phyloP scores from a whole-genome alignment of 768 basidiomycete genomes.

The Lactifluus hygrophoroides region DNA sequence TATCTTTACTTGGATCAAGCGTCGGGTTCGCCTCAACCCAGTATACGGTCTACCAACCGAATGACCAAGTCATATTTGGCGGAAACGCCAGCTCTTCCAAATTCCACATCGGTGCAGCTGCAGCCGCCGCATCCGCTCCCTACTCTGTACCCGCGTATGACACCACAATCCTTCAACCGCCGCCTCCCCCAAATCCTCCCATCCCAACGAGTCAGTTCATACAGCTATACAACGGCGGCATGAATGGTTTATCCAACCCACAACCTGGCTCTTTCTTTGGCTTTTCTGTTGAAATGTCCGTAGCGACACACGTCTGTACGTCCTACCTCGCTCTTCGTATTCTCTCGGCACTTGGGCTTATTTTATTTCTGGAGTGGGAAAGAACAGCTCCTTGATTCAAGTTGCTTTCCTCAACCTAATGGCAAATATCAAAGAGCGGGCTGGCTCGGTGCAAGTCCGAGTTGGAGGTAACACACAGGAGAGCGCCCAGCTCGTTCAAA shows the following conservation, averaged over 20 bases:
- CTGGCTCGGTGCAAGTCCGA: slow-evolving; percentile 54
- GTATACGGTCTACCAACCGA: slow-evolving; percentile 14
- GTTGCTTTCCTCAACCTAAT: slow-evolving; percentile 75
- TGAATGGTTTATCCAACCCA: slow-evolving; percentile 33
- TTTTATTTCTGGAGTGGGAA: slow-evolving; percentile 35
- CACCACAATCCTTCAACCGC: slow-evolving; percentile 40
- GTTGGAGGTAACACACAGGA: slow-evolving; percentile 82
- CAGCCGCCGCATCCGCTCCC: slow-evolving; percentile 36
- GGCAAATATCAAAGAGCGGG: slow-evolving; percentile 57
- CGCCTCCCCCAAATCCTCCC: slow-evolving; percentile 39
- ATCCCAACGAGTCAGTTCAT: slow-evolving; percentile 38
- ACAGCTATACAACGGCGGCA: slow-evolving; percentile 28
- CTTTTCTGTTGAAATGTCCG: slow-evolving; percentile 71
- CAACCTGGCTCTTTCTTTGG: slow-evolving; percentile 56
- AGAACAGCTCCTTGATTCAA: slow-evolving; percentile 44
- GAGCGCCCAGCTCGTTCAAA: slow-evolving; percentile 41
- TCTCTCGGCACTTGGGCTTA: background rate
- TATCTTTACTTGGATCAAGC: slow-evolving; percentile 5
- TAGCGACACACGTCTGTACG: slow-evolving; percentile 56
- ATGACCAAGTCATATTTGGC: slow-evolving; percentile 19
- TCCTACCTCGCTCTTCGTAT: slow-evolving; percentile 17
- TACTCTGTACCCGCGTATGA: slow-evolving; percentile 42
- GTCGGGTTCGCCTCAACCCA: slow-evolving; percentile 12
- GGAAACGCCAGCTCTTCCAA: background rate
- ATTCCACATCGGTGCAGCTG: slow-evolving; percentile 24